phyloP scores from a whole-genome alignment of 129 eudicot genomes.

The Artemisia tridentata region DNA sequence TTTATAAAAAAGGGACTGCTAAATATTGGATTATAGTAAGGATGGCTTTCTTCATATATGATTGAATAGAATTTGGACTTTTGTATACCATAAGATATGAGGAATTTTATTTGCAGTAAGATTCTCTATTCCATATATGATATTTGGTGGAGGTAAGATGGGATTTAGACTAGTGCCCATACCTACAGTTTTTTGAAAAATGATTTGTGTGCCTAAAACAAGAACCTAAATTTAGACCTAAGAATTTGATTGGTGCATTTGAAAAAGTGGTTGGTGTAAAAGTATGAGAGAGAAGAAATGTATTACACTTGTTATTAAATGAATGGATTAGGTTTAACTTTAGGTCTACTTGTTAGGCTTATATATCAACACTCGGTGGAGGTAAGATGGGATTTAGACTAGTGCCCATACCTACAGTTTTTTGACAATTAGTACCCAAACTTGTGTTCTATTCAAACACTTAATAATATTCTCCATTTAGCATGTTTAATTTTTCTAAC shows the following conservation, averaged over 20 bases:
- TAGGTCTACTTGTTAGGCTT: no score
- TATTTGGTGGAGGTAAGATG: slow-evolving; percentile 38
- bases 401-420: not conserved
- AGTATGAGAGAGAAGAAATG: no score
- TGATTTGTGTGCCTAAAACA: no score
- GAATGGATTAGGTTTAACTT: no score
- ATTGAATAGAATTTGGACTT: slow-evolving; percentile 50
- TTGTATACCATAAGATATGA: slow-evolving; percentile 41
- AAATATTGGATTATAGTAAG: slow-evolving; percentile 3
- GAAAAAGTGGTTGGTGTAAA: no score
- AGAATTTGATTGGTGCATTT: no score
- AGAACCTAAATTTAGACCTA: no score
- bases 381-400: slow-evolving; percentile 30
- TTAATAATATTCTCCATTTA: slow-evolving; percentile 2
- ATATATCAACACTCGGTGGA: no score
- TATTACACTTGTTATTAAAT: no score
- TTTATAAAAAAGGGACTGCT: not conserved
- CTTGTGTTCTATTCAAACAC: no score
- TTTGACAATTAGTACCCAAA: slow-evolving; percentile 9
- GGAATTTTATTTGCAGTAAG: slow-evolving; percentile 38
- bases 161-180: slow-evolving; percentile 13
- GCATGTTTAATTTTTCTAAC: slow-evolving; percentile 7
- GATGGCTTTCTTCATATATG: slow-evolving; percentile 21
- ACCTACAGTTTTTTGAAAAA: slow-evolving; percentile 6
- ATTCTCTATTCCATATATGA: slow-evolving; percentile 46